Conservation (phyloP, 768 basidiomycete genomes). For the Macrocybe gigantea region DNA sequence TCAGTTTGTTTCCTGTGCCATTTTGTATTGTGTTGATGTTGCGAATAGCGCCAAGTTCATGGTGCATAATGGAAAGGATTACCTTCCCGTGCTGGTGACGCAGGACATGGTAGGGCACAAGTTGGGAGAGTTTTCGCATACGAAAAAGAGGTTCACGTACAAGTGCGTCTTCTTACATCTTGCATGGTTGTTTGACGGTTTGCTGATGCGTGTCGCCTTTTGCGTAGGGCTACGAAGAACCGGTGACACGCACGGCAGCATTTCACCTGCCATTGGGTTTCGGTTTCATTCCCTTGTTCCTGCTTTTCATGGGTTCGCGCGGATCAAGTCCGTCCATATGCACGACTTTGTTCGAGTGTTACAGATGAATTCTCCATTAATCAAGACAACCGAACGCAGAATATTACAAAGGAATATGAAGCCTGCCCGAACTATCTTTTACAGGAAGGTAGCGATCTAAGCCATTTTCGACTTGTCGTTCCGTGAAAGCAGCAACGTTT, state of each 20-base stretch:
- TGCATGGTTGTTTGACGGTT: background rate
- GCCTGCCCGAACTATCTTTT: too few relatives aligned
- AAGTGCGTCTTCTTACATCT: constrained; percentile 48
- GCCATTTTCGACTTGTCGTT: too few relatives aligned
- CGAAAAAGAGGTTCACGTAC: constrained; percentile 81
- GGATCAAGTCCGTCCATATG: too few relatives aligned
- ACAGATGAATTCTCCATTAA: too few relatives aligned
- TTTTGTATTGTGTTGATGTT: background rate
- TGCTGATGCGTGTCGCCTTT: background rate
- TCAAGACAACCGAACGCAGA: too few relatives aligned
- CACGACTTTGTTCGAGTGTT: too few relatives aligned
- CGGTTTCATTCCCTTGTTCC: too few relatives aligned
- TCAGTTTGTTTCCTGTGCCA: background rate
- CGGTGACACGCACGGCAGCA: constrained; percentile 3
- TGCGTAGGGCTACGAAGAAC: constrained; percentile 15
- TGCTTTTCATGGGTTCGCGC: too few relatives aligned
- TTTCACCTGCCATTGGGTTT: too few relatives aligned
- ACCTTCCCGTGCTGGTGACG: constrained; percentile 77
- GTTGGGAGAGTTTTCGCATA: constrained; percentile 89
- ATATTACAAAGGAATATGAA: too few relatives aligned
- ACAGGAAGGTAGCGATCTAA: too few relatives aligned
- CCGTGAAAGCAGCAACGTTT: too few relatives aligned
- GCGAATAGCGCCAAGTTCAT: constrained; percentile 68
- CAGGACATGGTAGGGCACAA: constrained; percentile 99
- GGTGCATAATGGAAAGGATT: constrained; percentile 94